Percentiles rank a stretch among this genome's conserved stretches.
Evolutionary conservation across 352 stramenopile genomes (phyloP).

Genomic region (Globisporangium radiosum): DNA sequence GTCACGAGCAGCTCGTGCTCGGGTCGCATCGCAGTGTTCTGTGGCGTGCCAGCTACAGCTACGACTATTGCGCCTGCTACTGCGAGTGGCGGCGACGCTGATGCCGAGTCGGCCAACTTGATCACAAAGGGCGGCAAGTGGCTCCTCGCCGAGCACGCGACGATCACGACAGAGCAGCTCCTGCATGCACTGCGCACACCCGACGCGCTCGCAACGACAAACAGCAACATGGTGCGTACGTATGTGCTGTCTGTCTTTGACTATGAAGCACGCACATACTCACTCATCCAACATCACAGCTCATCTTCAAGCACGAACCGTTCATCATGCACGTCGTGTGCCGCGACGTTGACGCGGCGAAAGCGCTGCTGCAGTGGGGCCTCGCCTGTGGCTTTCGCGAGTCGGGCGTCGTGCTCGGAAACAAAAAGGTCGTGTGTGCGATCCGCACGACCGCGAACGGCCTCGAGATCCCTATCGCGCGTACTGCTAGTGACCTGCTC

Average conservation of each 20-base stretch:
- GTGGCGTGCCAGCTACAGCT: conserved; percentile 28
- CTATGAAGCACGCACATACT: background rate
- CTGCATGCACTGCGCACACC: conserved; percentile 30
- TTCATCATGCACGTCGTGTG: conserved; percentile 92
- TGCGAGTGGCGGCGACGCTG: background rate
- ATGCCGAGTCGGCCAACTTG: conserved; percentile 27
- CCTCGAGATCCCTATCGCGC: conserved; percentile 83
- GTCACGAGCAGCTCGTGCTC: conserved; percentile 90
- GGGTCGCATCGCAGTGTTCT: conserved; percentile 86
- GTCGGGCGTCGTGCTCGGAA: conserved; percentile 83
- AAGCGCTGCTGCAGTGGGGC: conserved; percentile 77
- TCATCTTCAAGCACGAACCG: conserved; percentile 89
- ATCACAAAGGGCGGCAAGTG: conserved; percentile 89
- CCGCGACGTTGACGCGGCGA: conserved; percentile 65
- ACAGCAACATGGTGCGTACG: conserved; percentile 62
- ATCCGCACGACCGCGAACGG: conserved; percentile 85
- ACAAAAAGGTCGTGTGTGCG: conserved; percentile 87
- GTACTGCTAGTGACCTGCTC: conserved; percentile 36
- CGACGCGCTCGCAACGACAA: conserved; percentile 17
- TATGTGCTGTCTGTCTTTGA: background rate
- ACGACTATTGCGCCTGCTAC: conserved; percentile 1
- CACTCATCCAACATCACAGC: conserved; percentile 11
- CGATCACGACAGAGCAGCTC: conserved; percentile 69
- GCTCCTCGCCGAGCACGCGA: conserved; percentile 78
- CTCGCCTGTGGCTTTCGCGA: conserved; percentile 83